Evolutionary conservation across 164 flowering plant species (phyloP).

Genomic region (Dillenia turbinata): DNA sequence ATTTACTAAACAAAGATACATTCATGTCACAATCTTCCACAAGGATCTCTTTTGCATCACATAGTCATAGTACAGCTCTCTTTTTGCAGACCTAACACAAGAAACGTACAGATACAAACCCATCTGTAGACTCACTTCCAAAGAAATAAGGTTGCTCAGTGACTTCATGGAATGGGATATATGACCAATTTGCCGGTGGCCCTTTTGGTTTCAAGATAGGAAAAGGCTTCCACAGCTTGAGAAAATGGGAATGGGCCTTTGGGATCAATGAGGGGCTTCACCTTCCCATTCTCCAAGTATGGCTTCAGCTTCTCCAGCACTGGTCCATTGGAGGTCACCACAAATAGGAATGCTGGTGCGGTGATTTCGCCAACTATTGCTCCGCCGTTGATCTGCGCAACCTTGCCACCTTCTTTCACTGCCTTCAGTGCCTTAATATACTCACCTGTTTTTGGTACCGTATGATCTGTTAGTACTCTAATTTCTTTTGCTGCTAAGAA

Average conservation of each 20-base stretch:
- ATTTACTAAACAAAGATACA: too few species aligned
- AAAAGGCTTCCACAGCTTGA: constrained; percentile 66
- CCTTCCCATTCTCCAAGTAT: constrained; percentile 73
- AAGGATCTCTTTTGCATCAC: too few species aligned
- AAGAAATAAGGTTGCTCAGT: too few species aligned
- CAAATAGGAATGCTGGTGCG: constrained; percentile 86
- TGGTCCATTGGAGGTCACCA: constrained; percentile 76
- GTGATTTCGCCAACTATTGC: constrained; percentile 70
- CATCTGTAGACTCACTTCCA: too few species aligned
- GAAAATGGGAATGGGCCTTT: constrained; percentile 79
- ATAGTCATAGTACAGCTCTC: too few species aligned
- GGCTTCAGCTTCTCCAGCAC: constrained; percentile 73
- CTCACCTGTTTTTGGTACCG: constrained; percentile 46
- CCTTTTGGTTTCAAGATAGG: constrained; percentile 61
- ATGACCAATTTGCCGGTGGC: constrained; percentile 88
- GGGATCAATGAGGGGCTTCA: constrained; percentile 78
- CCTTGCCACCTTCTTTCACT: constrained; percentile 88
- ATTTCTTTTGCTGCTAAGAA: too few species aligned
- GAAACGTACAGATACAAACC: too few species aligned
- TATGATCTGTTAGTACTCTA: too few species aligned
- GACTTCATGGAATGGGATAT: constrained; percentile 50
- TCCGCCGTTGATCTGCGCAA: constrained; percentile 25
- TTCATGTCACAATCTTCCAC: too few species aligned
- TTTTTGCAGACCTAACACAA: too few species aligned
- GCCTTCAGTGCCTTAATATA: constrained; percentile 79